Evolutionary conservation across 768 basidiomycete genomes (phyloP), one percentile per base, ranked within the genome.

Genomic region (Termitomyces sp.): DNA sequence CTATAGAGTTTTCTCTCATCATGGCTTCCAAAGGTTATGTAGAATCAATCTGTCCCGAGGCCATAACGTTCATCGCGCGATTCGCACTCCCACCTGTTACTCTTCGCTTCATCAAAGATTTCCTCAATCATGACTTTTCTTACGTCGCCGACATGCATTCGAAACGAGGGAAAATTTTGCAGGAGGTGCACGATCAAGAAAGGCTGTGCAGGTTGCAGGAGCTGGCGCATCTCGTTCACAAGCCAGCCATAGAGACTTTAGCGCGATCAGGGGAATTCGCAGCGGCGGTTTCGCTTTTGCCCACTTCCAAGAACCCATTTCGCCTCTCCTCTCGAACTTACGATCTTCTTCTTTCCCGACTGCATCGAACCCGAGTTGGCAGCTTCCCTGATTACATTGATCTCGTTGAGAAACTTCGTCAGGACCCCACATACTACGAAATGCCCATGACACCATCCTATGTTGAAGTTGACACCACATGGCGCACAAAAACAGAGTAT

Each of bases 251-350:
- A 21, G 70, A 74, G 47, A 70, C 66, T 10, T 71, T 82, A 19
- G 74, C 74, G 8, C 60, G 67, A 14, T 66, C 70, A 3, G 73
- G 75, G 15, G 70, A 75, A 31, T 52, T 73, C 1, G 66, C 72
- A 0, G 71, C 71, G 19, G 83, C 83, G 3, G 37, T 83, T n/a
- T 49, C 61, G n/a, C 65, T 84, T 43, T 62, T 83, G n/a, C 76
- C 75, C 5, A 62, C 68, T 11, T 70, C 71, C 10, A 60, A 59
- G 2, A 53, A 68, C 9, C 66, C 66, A 8, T 67, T 73, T 49
- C 62, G 23, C 15, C 58, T 85, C 41, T 60, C 74, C 5, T 60
- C 62, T 1, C 69, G 65, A 51, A 77, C 76, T 2, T 76, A 79
- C 53, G 54, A 64, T 33, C 61, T 72, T 33, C 70, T 77, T 53